Evolutionary conservation across 495 filamentous ascomycete species (phyloP), one percentile per base, ranked within the genome.

Genomic region (Penicillium roqueforti): DNA sequence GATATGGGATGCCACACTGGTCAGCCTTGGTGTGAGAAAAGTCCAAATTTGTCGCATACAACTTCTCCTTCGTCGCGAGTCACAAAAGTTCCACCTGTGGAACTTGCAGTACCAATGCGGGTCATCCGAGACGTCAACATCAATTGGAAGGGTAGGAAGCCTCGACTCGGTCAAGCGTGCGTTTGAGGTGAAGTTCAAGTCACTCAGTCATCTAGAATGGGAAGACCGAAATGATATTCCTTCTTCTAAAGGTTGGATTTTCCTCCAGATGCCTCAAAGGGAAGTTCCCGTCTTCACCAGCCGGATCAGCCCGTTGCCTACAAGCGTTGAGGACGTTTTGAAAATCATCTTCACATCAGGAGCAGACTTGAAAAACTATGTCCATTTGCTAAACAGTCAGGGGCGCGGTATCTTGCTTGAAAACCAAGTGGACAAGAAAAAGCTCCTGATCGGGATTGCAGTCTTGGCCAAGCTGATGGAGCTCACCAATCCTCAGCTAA

Each of bases 1-100:
- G n/a, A 19, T 44, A 25, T 60, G 46, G 49, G 54, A 60, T 50
- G 54, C 54, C 6, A 54, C 26, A 10, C 8, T 60, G 19, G 26
- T 57, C 32, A 59, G 20, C 13, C 3, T 13, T 19, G 22, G 4
- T 22, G 5, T 6, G 13, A 38, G 13, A n/a, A 14, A 10, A 16
- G 23, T 54, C 2, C 9, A 7, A 6, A 4, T 49, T 10, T 11
- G 18, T 4, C 59, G 45, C 6, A n/a, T 53, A 2, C 59, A 62
- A 31, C 29, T 62, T 25, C 38, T 62, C 1, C 31, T 53, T 10
- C 13, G 51, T 45, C 5, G 25, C 3, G 14, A 31, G 9, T 18
- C 44, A 7, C 23, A 48, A 0, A 20, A 7, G 0, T 59, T 47
- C 22, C 20, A 38, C 13, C 34, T 38, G 0, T 57, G 42, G 46